Conservation (phyloP, 805 yeast species). For the Kazachstania viticola region DNA sequence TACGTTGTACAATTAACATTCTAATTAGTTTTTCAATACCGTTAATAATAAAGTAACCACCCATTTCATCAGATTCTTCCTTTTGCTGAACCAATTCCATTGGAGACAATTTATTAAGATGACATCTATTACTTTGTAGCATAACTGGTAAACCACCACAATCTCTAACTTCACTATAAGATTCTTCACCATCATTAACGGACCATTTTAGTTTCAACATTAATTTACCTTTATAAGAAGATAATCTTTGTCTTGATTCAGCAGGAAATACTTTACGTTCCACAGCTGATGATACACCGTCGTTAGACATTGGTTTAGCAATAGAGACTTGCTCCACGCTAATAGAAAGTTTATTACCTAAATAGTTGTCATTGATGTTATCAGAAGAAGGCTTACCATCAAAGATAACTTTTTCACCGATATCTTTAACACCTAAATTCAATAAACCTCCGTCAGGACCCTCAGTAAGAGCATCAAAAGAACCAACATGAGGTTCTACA, state of each 20-base stretch:
- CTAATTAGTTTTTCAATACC: slow-evolving; percentile 95
- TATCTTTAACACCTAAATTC: slow-evolving; percentile 77
- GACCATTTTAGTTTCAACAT: slow-evolving; percentile 73
- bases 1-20: slow-evolving; percentile 94
- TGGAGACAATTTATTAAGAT: slow-evolving; percentile 75
- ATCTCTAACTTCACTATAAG: slow-evolving; percentile 65
- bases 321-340: slow-evolving; percentile 86
- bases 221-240: slow-evolving; percentile 69
- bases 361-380: slow-evolving; percentile 38
- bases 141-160: slow-evolving; percentile 87
- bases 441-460: slow-evolving; percentile 79
- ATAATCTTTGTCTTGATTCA: slow-evolving; percentile 83
- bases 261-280: slow-evolving; percentile 75
- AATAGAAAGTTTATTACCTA: slow-evolving; percentile 77
- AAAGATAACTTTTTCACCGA: slow-evolving; percentile 75
- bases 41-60: slow-evolving; percentile 91
- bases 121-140: slow-evolving; percentile 87
- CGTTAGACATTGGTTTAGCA: slow-evolving; percentile 55
- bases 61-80: slow-evolving; percentile 92
- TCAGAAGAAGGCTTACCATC: slow-evolving; percentile 39
- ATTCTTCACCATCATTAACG: slow-evolving; percentile 79
- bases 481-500: slow-evolving; percentile 88
- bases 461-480: slow-evolving; percentile 89
- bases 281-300: slow-evolving; percentile 52
- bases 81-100: slow-evolving; percentile 60